Base-by-base conservation (phyloP, 345 rosid species). In the Eucalyptus paniculata region DNA sequence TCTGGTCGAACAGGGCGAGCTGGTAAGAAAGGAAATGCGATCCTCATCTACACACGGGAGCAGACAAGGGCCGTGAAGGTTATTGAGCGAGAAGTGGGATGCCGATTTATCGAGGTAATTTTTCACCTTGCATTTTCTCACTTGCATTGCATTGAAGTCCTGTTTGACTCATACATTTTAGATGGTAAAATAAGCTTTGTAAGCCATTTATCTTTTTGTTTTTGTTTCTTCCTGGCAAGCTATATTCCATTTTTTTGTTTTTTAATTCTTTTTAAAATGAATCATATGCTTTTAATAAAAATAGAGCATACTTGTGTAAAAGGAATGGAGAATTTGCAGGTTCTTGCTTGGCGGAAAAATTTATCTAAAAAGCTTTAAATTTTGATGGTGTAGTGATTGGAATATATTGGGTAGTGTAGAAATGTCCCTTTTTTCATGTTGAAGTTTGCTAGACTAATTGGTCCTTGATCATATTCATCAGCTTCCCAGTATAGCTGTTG, bases 1-100 rank as follows among this genome's bases (percentile, higher is more conserved):
- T 96, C 99, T 86, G 99, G 99, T 42, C 93, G 99, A 90, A 98
- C 99, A 86, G 99, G 99, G n/a, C 99, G 99, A 89, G 99, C 99
- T 87, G 99, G 99, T 47, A 98, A 97, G 96, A 97, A 96, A 92
- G 99, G 99, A 91, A 95, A 91, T 93, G 96, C 97, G 9, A 96
- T 98, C 90, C 95, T 98, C 51, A 93, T 98, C 87, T 94, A 97
- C 91, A 90, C 97, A n/a, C 92, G 83, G 67, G 96, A 96, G 15
- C 97, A 98, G 88, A n/a, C 92, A 32, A 94, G 97, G 93, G 92
- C 94, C 77, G 94, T 98, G 53, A 93, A 58, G 92, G 86, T 90
- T 32, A 93, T 96, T 67, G 99, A 97, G 92, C 96, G 95, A 80
- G 99, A 98, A 91, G 95, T 96, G n/a, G 99, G 99, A n/a, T 94